These are phyloP conservation scores for Aegle marmelos DNA, from an alignment of 345 rosid species.

Conservation along the genomic window DNA sequence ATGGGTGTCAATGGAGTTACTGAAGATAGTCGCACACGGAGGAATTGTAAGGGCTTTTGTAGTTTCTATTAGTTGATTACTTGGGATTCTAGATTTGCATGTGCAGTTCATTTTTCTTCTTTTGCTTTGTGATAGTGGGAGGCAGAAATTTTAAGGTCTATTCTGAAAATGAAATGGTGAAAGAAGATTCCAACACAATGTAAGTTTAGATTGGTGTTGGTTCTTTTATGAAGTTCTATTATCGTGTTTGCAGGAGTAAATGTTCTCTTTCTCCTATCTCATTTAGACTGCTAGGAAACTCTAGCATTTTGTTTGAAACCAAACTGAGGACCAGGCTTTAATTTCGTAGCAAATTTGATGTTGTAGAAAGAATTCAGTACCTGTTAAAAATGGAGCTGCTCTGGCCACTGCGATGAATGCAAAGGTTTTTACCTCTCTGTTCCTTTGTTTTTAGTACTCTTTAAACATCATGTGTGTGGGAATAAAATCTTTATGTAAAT, in stretches of 20 bases:
- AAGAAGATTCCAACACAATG: constrained; percentile 34
- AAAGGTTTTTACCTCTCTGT: constrained; percentile 38
- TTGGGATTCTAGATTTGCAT: neutral
- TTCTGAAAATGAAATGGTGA: constrained; percentile 37
- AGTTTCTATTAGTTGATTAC: neutral
- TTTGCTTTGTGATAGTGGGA: constrained; percentile 27
- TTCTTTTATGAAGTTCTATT: neutral
- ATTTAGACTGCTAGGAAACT: neutral
- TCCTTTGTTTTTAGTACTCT: neutral
- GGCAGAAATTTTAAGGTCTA: constrained; percentile 43
- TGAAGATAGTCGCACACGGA: constrained; percentile 13
- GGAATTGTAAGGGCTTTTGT: constrained; percentile 11
- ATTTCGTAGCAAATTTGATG: neutral
- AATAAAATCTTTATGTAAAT: neutral
- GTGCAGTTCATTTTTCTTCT: neutral
- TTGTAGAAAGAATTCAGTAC: constrained; percentile 35
- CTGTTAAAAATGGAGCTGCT: constrained; percentile 27
- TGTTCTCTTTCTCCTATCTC: neutral
- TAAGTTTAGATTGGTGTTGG: constrained; percentile 32
- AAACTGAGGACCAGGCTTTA: neutral
- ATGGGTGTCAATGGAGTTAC: neutral
- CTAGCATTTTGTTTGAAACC: neutral
- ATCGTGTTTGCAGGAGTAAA: neutral
- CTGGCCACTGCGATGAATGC: constrained; percentile 27
- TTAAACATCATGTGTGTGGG: neutral